These are phyloP conservation scores for Lodderomyces pseudojiufengensis DNA, from an alignment of 1,139 yeast species.

Conservation along the genomic window DNA sequence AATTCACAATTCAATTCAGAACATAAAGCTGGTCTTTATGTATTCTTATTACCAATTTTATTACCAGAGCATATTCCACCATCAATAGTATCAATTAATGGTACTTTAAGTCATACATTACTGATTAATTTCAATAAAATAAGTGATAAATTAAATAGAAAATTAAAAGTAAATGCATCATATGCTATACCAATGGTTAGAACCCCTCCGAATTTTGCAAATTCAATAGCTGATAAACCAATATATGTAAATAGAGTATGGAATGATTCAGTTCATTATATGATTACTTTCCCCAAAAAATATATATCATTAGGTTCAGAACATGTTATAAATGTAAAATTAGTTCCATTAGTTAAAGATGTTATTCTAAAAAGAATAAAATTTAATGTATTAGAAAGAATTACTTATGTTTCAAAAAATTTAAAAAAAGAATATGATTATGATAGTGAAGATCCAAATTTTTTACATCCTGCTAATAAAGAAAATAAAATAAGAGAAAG, in stretches of 20 bases:
- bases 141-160: conserved; percentile 37
- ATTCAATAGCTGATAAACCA: conserved; percentile 74
- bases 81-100: conserved; percentile 55
- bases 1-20: conserved; percentile 11
- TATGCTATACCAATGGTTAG: conserved; percentile 57
- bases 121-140: conserved; percentile 28
- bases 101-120: conserved; percentile 38
- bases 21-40: conserved; percentile 72
- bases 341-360: conserved; percentile 69
- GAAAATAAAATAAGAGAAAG: conserved; percentile 46
- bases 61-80: conserved; percentile 75
- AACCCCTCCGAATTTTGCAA: conserved; percentile 76
- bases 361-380: conserved; percentile 68
- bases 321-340: conserved; percentile 57
- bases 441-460: conserved; percentile 44
- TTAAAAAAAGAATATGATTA: conserved; percentile 55
- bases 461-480: conserved; percentile 18
- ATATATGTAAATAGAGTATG: conserved; percentile 78
- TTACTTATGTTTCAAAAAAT: conserved; percentile 61
- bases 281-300: conserved; percentile 71
- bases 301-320: conserved; percentile 70
- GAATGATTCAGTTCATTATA: conserved; percentile 77
- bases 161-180: conserved; percentile 24
- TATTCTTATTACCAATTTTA: conserved; percentile 68
- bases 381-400: conserved; percentile 68